phyloP scores from a whole-genome alignment of 805 yeast species.

The Sugiyamaella smithiae region DNA sequence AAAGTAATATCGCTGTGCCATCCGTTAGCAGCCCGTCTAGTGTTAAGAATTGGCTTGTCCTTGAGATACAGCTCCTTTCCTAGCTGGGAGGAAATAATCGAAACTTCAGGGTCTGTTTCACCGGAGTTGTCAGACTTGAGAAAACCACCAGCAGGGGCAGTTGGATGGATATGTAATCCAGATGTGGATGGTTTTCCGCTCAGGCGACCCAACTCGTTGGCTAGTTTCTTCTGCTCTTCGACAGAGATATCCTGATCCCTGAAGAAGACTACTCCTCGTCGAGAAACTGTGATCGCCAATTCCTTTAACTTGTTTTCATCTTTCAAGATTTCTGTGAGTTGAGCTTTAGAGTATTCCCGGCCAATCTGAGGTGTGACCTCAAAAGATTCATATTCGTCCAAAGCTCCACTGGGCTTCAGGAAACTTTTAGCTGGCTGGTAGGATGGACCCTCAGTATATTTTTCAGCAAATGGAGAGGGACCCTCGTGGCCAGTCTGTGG shows the following conservation, averaged over 20 bases:
- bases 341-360: slow-evolving; percentile 30
- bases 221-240: slow-evolving; percentile 30
- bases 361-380: slow-evolving; percentile 35
- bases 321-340: slow-evolving; percentile 27
- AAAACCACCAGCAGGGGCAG: slow-evolving; percentile 33
- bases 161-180: slow-evolving; percentile 34
- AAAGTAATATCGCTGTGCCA: slow-evolving; percentile 82
- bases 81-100: slow-evolving; percentile 27
- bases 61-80: slow-evolving; percentile 21
- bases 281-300: slow-evolving; percentile 46
- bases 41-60: background rate
- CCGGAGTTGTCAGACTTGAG: slow-evolving; percentile 23
- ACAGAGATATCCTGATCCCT: slow-evolving; percentile 40
- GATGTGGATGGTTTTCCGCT: slow-evolving; percentile 33
- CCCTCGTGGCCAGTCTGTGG: slow-evolving; percentile 18
- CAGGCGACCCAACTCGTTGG: slow-evolving; percentile 28
- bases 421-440: slow-evolving; percentile 18
- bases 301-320: slow-evolving; percentile 38
- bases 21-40: slow-evolving; percentile 25
- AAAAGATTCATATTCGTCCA: slow-evolving; percentile 29
- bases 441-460: slow-evolving; percentile 25
- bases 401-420: slow-evolving; percentile 25
- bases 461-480: slow-evolving; percentile 29
- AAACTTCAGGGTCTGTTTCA: slow-evolving; percentile 31
- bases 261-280: slow-evolving; percentile 52